A percentile compares a stretch with the other conserved stretches of the same genome.
Conservation (phyloP, 179 eudicot species). For the Carnegiea gigantea region DNA sequence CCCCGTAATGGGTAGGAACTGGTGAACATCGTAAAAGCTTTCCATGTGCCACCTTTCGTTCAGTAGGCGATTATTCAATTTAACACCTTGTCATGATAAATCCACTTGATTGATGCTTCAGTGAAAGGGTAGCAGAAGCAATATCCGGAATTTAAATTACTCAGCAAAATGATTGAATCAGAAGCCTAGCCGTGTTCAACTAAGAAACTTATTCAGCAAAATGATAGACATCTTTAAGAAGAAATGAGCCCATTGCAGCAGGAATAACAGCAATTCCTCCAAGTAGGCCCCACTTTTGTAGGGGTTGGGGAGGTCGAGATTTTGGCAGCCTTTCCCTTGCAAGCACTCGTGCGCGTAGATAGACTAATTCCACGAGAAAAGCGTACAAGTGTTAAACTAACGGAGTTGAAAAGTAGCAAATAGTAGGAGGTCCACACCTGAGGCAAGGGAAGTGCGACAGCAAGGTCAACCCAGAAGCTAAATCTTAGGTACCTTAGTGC, state of each 20-base stretch:
- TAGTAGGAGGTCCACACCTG: not conserved
- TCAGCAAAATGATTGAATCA: too few species aligned
- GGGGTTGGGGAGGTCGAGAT: too few species aligned
- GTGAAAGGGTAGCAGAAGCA: not conserved
- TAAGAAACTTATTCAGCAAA: not conserved
- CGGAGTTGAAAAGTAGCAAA: not conserved
- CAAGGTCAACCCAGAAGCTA: slow-evolving; percentile 15
- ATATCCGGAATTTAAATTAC: not conserved
- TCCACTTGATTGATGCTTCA: too few species aligned
- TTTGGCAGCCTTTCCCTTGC: too few species aligned
- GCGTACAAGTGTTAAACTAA: not conserved
- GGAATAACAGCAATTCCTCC: too few species aligned
- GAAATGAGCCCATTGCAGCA: not conserved
- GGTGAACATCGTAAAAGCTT: not conserved
- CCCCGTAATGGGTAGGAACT: slow-evolving; percentile 5
- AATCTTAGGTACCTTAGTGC: slow-evolving; percentile 11
- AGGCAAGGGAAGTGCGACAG: slow-evolving; percentile 15
- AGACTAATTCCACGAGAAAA: not conserved
- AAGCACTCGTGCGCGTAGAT: too few species aligned
- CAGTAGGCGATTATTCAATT: too few species aligned
- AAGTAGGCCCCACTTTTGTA: too few species aligned
- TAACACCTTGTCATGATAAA: too few species aligned
- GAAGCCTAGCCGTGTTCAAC: too few species aligned
- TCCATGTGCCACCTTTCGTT: too few species aligned
- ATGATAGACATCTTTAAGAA: not conserved